A percentile compares a stretch with the other conserved stretches of the same genome.
phyloP scores from a whole-genome alignment of 306 rosid genomes.

The Cucurbita pepo region DNA sequence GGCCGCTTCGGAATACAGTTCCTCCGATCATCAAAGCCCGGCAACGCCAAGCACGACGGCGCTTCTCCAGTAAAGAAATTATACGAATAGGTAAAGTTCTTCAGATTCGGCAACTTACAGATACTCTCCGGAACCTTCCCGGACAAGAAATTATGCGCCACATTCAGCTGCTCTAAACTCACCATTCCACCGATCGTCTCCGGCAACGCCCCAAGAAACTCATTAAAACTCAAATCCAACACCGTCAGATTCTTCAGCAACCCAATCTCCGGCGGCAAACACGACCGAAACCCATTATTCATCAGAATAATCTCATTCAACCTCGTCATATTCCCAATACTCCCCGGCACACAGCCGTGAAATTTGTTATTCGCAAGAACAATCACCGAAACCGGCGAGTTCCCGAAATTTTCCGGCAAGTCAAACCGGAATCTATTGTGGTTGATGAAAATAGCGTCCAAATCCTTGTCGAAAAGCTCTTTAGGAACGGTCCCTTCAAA shows the following conservation, averaged over 20 bases:
- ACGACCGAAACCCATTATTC: constrained; percentile 65
- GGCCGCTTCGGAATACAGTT: constrained; percentile 70
- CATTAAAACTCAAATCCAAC: constrained; percentile 68
- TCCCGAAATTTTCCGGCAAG: constrained; percentile 72
- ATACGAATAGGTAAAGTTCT: constrained; percentile 66
- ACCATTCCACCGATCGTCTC: constrained; percentile 38
- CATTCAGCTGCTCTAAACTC: constrained; percentile 65
- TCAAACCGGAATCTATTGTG: constrained; percentile 57
- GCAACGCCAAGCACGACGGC: constrained; percentile 42
- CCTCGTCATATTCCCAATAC: constrained; percentile 69
- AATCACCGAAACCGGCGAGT: constrained; percentile 91
- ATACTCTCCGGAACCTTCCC: constrained; percentile 61
- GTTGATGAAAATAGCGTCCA: constrained; percentile 84
- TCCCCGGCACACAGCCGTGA: constrained; percentile 76
- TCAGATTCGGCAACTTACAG: constrained; percentile 49
- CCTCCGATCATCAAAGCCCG: constrained; percentile 39
- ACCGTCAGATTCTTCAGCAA: constrained; percentile 62
- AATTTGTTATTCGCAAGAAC: constrained; percentile 81
- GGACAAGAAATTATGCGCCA: constrained; percentile 77
- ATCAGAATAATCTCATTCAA: constrained; percentile 64
- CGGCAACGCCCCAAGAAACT: constrained; percentile 67
- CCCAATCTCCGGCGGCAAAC: constrained; percentile 72
- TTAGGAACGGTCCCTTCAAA: constrained; percentile 87
- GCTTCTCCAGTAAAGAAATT: constrained; percentile 85
- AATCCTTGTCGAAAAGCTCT: constrained; percentile 72